Evolutionary conservation across 2,329 filamentous ascomycete species (phyloP).

Genomic region (Cordyceps sp.): DNA sequence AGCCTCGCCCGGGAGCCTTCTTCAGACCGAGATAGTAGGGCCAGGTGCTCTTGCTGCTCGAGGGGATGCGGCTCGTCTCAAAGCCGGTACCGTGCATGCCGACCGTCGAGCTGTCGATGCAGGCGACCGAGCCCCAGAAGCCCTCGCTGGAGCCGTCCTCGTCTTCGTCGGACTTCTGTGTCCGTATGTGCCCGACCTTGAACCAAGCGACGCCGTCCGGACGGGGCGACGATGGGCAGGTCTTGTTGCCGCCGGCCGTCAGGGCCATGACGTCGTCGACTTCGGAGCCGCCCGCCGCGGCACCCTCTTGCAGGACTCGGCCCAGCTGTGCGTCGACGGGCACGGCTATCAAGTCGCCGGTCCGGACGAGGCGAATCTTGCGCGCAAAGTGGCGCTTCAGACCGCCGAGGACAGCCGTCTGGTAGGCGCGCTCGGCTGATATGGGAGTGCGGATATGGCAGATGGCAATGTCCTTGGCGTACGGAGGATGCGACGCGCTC

Average conservation of each 20-base stretch:
- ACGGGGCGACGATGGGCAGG: conserved; percentile 11
- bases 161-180: conserved; percentile 33
- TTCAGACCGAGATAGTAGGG: conserved; percentile 76
- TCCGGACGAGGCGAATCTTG: conserved; percentile 66
- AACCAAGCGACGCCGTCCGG: conserved; percentile 74
- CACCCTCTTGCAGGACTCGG: conserved; percentile 61
- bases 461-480: conserved; percentile 63
- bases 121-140: conserved; percentile 71
- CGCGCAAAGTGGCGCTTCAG: conserved; percentile 80
- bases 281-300: conserved; percentile 38
- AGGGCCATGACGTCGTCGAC: conserved; percentile 55
- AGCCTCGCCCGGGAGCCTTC: conserved; percentile 35
- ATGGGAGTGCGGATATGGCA: conserved; percentile 79
- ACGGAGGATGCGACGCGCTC: conserved; percentile 37
- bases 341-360: conserved; percentile 76
- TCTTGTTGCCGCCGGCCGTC: conserved; percentile 21
- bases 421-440: conserved; percentile 69
- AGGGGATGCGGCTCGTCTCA: conserved; percentile 65
- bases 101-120: conserved; percentile 72
- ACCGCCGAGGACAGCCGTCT: conserved; percentile 72
- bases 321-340: conserved; percentile 77
- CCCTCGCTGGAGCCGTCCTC: conserved; percentile 48
- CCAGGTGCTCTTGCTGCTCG: conserved; percentile 64
- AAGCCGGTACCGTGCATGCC: conserved; percentile 86
- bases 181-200: conserved; percentile 60